Evolutionary conservation across 345 rosid species (phyloP).

Genomic region (Boechera stricta): DNA sequence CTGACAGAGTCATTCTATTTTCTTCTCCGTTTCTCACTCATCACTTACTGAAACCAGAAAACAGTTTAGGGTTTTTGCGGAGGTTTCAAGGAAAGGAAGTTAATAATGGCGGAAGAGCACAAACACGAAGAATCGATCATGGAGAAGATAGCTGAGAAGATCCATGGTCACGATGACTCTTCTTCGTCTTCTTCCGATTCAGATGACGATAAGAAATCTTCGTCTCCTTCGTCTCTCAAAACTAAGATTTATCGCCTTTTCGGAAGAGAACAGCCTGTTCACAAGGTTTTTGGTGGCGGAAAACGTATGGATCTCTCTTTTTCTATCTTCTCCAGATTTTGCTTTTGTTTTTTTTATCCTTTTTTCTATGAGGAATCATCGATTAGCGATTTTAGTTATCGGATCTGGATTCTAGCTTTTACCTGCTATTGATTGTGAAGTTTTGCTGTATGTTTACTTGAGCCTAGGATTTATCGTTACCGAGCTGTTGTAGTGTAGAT

Average conservation of each 20-base stretch:
- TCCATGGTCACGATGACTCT: conserved; percentile 51
- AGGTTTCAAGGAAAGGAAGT: conserved; percentile 36
- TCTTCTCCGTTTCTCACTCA: conserved; percentile 46
- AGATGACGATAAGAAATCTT: conserved; percentile 45
- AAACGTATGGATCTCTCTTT: conserved; percentile 50
- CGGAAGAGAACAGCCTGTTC: conserved; percentile 67
- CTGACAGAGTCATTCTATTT: background rate
- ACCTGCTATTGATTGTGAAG: background rate
- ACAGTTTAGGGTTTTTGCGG: conserved; percentile 36
- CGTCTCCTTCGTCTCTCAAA: conserved; percentile 38
- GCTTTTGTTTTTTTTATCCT: background rate
- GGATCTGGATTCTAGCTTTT: conserved; percentile 41
- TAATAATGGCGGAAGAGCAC: conserved; percentile 46
- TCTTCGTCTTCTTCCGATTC: conserved; percentile 47
- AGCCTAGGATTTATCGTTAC: background rate
- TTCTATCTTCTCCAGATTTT: background rate
- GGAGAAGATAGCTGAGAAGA: conserved; percentile 52
- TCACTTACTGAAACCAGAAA: conserved; percentile 19
- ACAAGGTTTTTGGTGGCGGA: conserved; percentile 49
- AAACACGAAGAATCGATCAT: conserved; percentile 47
- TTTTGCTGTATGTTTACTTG: conserved; percentile 1
- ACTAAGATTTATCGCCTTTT: conserved; percentile 67
- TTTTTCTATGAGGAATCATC: background rate
- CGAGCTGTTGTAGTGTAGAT: background rate
- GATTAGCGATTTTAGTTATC: conserved; percentile 13